Base-by-base conservation (phyloP, 768 basidiomycete genomes). In the Lentinula aciculospora region DNA sequence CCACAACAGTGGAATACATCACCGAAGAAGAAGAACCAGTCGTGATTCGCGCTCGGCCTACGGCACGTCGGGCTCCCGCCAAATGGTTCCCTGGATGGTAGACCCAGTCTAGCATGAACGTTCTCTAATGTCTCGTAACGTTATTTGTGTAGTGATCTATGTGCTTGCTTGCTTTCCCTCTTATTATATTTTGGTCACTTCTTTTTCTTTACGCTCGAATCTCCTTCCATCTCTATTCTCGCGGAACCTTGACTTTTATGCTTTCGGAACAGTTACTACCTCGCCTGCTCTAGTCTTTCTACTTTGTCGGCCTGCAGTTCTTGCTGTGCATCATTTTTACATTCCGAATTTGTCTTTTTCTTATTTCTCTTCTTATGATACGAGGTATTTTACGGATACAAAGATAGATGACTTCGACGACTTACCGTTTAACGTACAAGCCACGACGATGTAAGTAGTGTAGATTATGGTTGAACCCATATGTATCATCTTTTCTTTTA, bases 1-100 rank as follows among this genome's bases (percentile, higher is more conserved):
- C 90, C 25, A 92, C 89, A 13, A 81, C 86, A 12, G 75, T 92
- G 25, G 87, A 83, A 62, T 76, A 87, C 40, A 65, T 84, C 39
- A 83, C 84, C 34, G 84, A 86, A 40, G 79, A 80, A 46, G 72
- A 78, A 5, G 74, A 74, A 21, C 70, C 68, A 61, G 72, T 77
- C 32, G 71, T 80, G 50, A 60, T 67, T 28, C 68, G 76, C 45
- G 73, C 74, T 60, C 81, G 79, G 39, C 76, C 76, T 54, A 76
- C 68, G 55, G 73, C 73, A 58, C 81, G 79, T 65, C 73, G 78
- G 61, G 74, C 77, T 62, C 81, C 81, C 55, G 71, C 80, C 37
- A 71, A 81, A 34, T 86, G 84, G 84, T 82, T 86, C 62, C 76
- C 76, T 60, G 76, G 76, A 56, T 86, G 85, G 84, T 79, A 73